Base-by-base conservation (phyloP, 306 rosid genomes). In the Rubus parviflorus region DNA sequence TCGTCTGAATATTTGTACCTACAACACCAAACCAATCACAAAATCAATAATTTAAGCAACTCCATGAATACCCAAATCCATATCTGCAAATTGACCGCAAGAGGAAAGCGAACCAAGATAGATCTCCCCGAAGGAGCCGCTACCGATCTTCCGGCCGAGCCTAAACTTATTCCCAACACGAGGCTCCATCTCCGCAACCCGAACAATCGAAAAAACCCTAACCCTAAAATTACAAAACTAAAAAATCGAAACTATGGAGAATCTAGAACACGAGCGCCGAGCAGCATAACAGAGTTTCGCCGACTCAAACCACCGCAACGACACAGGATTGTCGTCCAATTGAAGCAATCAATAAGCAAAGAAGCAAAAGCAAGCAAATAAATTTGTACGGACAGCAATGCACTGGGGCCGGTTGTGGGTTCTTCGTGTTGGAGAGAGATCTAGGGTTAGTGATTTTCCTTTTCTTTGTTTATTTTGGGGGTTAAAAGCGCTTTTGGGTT, bases 81-180 rank as follows among this genome's bases (percentile, higher is more conserved):
- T n/a, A 37, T 48, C 23, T 2, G 7, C 57, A 46, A 14, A 40
- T 12, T 0, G 4, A 22, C 22, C 45, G 9, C 3, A 13, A 40
- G 13, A 30, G 42, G 22, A 20, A 9, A 5, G n/a, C 81, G 23
- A 84, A 92, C 98, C 98, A 38, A 91, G 87, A 84, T 94, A 91
- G 93, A 94, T 94, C 96, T 94, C 97, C 20, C 98, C 98, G 35
- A 94, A 94, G 42, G 98, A 94, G 63, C 98, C 96, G 81, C 98
- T 89, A 37, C 98, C 98, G 89, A 94, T 90, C 89, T 94, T 94
- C 76, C 97, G 87, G 45, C 98, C 97, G 46, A 94, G 80, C 42
- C 94, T 90, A 84, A 90, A 94, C 90, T 88, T 94, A 63, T 93
- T 91, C 37, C 94, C 97, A 73, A 94, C 94, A 61, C 97, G 98